Base-by-base conservation (phyloP, 345 rosid genomes). In the Orychophragmus violaceus region DNA sequence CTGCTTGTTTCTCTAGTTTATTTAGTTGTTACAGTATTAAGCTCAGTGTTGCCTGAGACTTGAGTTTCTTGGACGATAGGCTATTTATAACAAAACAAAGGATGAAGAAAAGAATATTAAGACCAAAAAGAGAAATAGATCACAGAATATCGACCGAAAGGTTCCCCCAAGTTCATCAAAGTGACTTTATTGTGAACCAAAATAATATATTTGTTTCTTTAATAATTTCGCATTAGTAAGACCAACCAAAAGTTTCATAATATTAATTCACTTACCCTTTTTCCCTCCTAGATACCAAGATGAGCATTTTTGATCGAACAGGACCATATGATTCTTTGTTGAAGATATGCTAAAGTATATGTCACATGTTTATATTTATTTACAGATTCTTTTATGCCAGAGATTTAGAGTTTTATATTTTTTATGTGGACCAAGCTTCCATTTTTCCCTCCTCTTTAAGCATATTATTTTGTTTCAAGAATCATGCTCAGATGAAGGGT, bases 71-170 rank as follows among this genome's bases (percentile, higher is more conserved):
- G 32, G 18, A 67, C 23, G 57, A 27, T 45, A 51, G 22, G 27
- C 69, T 68, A 74, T 74, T 67, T 74, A 74, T 74, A 74, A 61
- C 44, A 62, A 54, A 68, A 45, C 12, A 27, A 29, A 60, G 56
- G 57, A 18, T 42, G 50, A 60, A 66, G 41, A 59, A 55, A 57
- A 39, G 61, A 58, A 59, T 50, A 52, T 65, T 45, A 41, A 44
- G 44, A 52, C 66, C 39, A 60, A 53, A 52, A 18, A 39, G n/a
- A 11, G 54, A 44, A 10, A 51, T 2, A 37, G 61, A 60, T 60
- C 53, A 39, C 19, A 63, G 3, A 19, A 71, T 51, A 72, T 64
- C 50, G 30, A 33, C 27, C 8, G 3, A 64, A 59, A 73, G 62
- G 72, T 73, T 72, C 71, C 41, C 41, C 11, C 21, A 66, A 42